These are phyloP conservation scores for Lactifluus volemus DNA, from an alignment of 768 basidiomycete genomes.

Conservation along the genomic window DNA sequence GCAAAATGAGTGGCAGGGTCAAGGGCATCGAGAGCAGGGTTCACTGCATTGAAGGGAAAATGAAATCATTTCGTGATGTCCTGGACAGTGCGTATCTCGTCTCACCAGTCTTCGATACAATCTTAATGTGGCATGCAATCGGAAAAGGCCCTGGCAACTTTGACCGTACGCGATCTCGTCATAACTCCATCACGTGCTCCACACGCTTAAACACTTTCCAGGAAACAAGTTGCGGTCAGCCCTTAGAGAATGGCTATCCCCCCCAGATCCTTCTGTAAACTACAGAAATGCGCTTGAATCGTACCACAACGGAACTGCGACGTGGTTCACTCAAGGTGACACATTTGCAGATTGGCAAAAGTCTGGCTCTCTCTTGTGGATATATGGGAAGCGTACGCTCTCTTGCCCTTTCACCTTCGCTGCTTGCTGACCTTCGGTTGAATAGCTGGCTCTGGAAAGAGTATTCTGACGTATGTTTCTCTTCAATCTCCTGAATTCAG, in stretches of 20 bases:
- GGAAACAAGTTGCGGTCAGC: background rate
- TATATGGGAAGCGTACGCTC: background rate
- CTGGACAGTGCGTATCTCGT: too few species aligned
- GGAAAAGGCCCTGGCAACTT: background rate
- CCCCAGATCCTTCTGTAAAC: background rate
- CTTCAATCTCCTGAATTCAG: too few species aligned
- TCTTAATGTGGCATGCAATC: background rate
- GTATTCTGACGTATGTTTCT: background rate
- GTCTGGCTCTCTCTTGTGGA: background rate
- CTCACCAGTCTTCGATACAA: background rate
- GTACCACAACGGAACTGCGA: background rate
- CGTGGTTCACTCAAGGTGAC: background rate
- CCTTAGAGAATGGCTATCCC: background rate
- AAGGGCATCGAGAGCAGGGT: background rate
- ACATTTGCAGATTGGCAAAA: background rate
- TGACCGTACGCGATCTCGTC: background rate
- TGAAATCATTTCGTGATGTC: too few species aligned
- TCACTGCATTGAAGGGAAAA: background rate
- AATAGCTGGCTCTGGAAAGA: slow-evolving; percentile 3
- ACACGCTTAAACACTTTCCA: background rate
- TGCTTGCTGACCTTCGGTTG: background rate
- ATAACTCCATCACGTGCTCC: background rate
- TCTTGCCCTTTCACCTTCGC: background rate
- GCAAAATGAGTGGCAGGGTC: background rate
- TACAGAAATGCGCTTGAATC: background rate